Evolutionary conservation across 2,329 filamentous ascomycete species (phyloP), one percentile per base, ranked within the genome.

Genomic region (Aspergillus sp.): DNA sequence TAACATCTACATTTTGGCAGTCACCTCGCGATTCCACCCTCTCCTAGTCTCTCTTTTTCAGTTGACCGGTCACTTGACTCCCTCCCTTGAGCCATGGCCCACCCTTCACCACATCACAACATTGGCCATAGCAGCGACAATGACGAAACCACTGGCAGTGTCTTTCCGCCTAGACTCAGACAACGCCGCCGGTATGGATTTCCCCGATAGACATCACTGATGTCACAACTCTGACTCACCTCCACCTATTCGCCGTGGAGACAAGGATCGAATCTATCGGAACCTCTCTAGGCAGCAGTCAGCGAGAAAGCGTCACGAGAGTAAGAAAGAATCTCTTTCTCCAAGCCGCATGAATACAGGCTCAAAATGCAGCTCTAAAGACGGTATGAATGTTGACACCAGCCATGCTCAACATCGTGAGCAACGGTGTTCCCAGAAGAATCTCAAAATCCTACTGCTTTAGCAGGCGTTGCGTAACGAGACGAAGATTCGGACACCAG

Each of bases 181-280:
- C 36, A 30, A 54, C 49, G 48, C 49, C 25, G 25, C 32, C 43
- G 21, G 41, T 48, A n/a, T n/a, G 25, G 54, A 49, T 56, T 56
- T 56, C n/a, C 13, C 41, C 15, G 41, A 56, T 30, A 19, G 54
- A 56, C 25, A 30, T 49, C n/a, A 56, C 41, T 15, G 21, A 56
- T 56, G 25, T 56, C 10, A 56, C 54, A 56, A 56, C 54, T 56
- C 54, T 21, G 41, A 56, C 45, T n/a, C 47, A 13, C 25, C 54
- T 56, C 41, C 17, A 41, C 41, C 28, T 10, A 30, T n/a, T n/a
- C n/a, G 5, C 25, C 25, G 39, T 56, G 45, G 30, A 56, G 53
- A 19, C 4, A 56, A 48, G 43, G 23, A 25, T 56, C 25, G 12
- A 56, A n/a, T n/a, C 12, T 28, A 25, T 56, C 9, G 23, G 53